Base-by-base conservation (phyloP, 345 rosid genomes). In the Salix arbutifolia region DNA sequence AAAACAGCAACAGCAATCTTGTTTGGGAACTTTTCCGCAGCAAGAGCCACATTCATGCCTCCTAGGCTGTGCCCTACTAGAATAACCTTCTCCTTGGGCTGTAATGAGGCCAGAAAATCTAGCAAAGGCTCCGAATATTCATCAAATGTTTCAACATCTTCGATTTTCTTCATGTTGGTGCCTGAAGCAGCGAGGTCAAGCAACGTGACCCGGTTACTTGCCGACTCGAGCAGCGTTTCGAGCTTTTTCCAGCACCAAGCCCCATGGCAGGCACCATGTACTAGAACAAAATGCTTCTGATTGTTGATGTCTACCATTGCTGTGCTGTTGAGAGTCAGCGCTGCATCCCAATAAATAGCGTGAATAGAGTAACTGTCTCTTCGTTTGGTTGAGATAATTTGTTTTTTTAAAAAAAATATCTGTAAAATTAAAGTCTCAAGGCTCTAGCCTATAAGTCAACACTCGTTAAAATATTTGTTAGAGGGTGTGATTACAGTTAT, bases 171-270 rank as follows among this genome's bases (percentile, higher is more conserved):
- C n/a, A 73, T 74, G 72, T 86, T 8, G 77, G 78, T 71, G 37
- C 87, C 87, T 0, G 88, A 78, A 64, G 86, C 84, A 17, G 81
- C 84, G 31, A 85, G 65, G 77, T 87, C 88, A 3, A 85, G 25
- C 38, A 79, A 76, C 19, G 88, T 84, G 81, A 77, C 88, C 2
- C 30, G 60, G 82, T 82, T 86, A 64, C 87, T 87, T 3, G 75
- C 37, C 2, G 81, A 69, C 70, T 85, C 72, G 0, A 87, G 85
- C 23, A 82, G 71, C n/a, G 86, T 65, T 71, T 77, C 65, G 17
- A 84, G 38, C 80, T 82, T 84, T 83, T 84, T 77, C 88, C 87
- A 87, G 60, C 84, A 77, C 88, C 90, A 84, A 1, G 85, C 90
- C 4, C 87, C 88, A 40, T 78, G 85, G 62, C 88, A 60, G 5